Percentiles rank a stretch among this genome's conserved stretches.
Evolutionary conservation across 1,139 yeast genomes (phyloP).

Genomic region (Meyerozyma carpophila): DNA sequence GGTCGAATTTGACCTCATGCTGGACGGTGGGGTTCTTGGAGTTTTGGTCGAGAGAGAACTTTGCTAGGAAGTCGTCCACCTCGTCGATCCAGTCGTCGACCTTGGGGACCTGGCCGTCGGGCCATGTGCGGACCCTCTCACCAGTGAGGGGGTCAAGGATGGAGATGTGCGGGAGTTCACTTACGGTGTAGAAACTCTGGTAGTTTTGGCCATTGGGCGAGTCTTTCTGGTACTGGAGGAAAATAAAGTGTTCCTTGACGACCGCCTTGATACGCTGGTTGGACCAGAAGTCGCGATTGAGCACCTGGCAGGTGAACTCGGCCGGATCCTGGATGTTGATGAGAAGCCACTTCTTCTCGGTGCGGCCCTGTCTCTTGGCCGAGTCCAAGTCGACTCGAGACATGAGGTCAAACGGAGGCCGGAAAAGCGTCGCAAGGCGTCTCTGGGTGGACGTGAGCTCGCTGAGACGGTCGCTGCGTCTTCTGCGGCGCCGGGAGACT

Average conservation of each 20-base stretch:
- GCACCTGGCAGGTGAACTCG: conserved; percentile 82
- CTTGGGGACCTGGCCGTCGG: conserved; percentile 52
- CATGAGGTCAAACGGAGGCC: conserved; percentile 93
- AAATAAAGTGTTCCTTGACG: conserved; percentile 65
- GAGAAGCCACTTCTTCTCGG: conserved; percentile 71
- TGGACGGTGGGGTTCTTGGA: conserved; percentile 65
- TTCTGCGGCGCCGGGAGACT: conserved; percentile 22
- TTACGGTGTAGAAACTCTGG: conserved; percentile 61
- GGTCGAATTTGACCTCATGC: conserved; percentile 51
- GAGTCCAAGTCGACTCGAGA: conserved; percentile 58
- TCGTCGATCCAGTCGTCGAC: conserved; percentile 56
- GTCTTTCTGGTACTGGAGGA: conserved; percentile 75
- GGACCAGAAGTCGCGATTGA: conserved; percentile 94
- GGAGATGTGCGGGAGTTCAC: conserved; percentile 79
- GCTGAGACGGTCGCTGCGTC: conserved; percentile 20
- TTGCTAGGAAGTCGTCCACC: conserved; percentile 52
- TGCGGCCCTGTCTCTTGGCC: conserved; percentile 66
- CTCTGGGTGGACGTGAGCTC: conserved; percentile 58
- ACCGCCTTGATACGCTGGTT: conserved; percentile 57
- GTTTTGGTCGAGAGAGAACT: conserved; percentile 60
- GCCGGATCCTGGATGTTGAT: conserved; percentile 81
- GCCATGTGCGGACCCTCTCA: conserved; percentile 75
- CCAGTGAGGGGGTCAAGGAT: conserved; percentile 95
- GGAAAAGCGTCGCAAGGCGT: conserved; percentile 71
- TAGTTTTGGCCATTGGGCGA: conserved; percentile 71